Evolutionary conservation across 1,284 basidiomycete species (phyloP).

Genomic region (Tremellales sp.): DNA sequence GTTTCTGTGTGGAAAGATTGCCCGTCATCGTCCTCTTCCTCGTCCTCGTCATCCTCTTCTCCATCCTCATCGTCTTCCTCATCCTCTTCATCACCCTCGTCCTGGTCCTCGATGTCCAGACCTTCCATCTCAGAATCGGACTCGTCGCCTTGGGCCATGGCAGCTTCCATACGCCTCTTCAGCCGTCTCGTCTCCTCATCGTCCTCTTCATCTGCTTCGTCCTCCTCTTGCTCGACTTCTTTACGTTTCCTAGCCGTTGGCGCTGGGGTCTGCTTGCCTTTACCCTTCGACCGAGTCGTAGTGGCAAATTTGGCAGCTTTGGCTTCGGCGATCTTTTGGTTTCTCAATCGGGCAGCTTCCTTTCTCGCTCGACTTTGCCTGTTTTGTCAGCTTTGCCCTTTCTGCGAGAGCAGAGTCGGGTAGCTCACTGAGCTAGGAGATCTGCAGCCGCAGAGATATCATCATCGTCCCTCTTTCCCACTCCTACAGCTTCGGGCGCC

Average conservation of each 20-base stretch:
- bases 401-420: not conserved
- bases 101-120: not conserved
- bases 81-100: constrained; percentile 9
- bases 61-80: constrained; percentile 19
- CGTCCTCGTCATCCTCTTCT: constrained; percentile 20
- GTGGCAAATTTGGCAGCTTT: constrained; percentile 18
- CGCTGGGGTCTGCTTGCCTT: constrained; percentile 16
- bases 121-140: constrained; percentile 3
- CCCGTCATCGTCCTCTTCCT: constrained; percentile 10
- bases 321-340: constrained; percentile 2
- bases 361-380: not conserved
- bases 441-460: constrained; percentile 7
- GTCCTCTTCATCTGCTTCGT: constrained; percentile 16
- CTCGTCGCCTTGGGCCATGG: constrained; percentile 28
- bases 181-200: constrained; percentile 22
- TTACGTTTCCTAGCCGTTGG: constrained; percentile 11
- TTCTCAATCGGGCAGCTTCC: constrained; percentile 4
- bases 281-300: constrained; percentile 4
- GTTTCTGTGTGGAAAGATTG: constrained; percentile 6
- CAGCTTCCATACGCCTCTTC: constrained; percentile 20
- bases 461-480: constrained; percentile 11
- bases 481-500: constrained; percentile 38
- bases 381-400: not conserved
- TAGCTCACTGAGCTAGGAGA: constrained; percentile 18
- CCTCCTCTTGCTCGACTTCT: constrained; percentile 8